Conservation (phyloP, 441 rosid species). For the Jatropha podagrica region DNA sequence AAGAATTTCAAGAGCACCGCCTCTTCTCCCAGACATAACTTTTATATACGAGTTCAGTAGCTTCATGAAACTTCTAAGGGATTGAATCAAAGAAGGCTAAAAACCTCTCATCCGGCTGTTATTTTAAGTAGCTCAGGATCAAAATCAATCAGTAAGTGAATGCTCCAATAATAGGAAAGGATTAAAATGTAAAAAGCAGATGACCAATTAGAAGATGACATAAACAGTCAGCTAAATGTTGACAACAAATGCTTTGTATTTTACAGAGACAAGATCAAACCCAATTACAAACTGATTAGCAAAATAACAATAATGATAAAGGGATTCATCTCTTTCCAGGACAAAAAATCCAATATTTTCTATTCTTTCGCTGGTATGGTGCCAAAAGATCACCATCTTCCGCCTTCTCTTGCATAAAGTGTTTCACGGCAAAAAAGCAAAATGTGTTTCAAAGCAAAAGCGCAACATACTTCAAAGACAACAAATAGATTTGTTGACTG, state of each 20-base stretch:
- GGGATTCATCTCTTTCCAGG: background rate
- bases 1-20: no score
- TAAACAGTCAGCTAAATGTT: background rate
- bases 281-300: background rate
- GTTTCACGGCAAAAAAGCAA: no score
- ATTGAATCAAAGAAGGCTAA: no score
- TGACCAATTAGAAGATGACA: background rate
- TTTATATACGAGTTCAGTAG: background rate
- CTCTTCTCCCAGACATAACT: no score
- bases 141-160: background rate
- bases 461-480: conserved; percentile 7
- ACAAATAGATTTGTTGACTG: background rate
- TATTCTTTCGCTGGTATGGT: background rate
- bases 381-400: background rate
- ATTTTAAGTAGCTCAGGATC: background rate
- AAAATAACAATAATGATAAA: no score
- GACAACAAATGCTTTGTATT: background rate
- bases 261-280: background rate
- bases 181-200: background rate
- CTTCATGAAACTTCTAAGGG: background rate
- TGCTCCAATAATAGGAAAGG: background rate
- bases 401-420: background rate
- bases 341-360: background rate
- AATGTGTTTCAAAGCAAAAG: background rate
- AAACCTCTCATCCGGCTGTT: background rate